Conservation (phyloP, 2,329 filamentous ascomycete genomes). For the Pseudogymnoascus sp. region DNA sequence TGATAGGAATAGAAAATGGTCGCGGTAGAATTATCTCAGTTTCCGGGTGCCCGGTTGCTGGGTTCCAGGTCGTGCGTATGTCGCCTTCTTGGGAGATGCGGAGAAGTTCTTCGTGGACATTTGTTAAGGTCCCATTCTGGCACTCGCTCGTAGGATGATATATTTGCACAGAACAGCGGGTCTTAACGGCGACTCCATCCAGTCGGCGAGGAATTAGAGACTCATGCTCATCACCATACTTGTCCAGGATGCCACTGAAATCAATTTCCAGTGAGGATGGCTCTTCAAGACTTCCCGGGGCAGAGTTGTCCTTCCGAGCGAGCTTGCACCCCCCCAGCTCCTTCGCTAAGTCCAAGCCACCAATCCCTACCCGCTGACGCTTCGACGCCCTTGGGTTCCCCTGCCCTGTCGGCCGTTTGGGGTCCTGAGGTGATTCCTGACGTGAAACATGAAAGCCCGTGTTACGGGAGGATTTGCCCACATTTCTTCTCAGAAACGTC, state of each 20-base stretch:
- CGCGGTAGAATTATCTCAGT: neutral
- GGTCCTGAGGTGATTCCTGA: neutral
- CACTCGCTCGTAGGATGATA: neutral
- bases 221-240: neutral
- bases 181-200: neutral
- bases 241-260: neutral
- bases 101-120: neutral
- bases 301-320: neutral
- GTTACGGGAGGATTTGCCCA: neutral
- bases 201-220: neutral
- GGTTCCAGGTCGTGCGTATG: neutral
- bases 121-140: neutral
- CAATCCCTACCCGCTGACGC: neutral
- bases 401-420: neutral
- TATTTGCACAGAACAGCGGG: neutral
- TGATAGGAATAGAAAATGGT: neutral
- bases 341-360: neutral
- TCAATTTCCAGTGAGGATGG: neutral
- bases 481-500: neutral
- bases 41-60: neutral
- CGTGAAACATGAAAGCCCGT: neutral
- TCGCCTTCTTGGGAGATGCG: neutral
- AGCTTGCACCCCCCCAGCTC: neutral
- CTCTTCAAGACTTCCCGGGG: neutral
- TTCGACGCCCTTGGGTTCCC: neutral